These are phyloP conservation scores for Calonectria naviculata DNA, from an alignment of 2,329 filamentous ascomycete genomes.

Conservation along the genomic window DNA sequence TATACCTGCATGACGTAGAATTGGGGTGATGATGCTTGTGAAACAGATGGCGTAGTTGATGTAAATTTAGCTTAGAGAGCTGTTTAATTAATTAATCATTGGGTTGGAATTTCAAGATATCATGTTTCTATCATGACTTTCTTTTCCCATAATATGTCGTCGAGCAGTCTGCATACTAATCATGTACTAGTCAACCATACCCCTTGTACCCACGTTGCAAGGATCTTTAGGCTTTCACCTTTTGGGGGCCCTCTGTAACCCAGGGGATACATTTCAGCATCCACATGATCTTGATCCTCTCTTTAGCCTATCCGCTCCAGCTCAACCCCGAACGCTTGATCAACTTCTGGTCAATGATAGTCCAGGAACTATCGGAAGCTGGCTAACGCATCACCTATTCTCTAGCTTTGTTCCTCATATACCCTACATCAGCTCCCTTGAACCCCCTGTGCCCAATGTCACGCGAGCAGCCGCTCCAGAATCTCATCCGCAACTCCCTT, in stretches of 20 bases:
- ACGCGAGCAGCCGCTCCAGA: conserved; percentile 9
- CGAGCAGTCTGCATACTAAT: neutral
- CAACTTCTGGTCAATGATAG: neutral
- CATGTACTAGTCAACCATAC: neutral
- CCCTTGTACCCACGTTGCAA: neutral
- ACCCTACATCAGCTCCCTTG: conserved; percentile 6
- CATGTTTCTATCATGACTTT: neutral
- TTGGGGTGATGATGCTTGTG: neutral
- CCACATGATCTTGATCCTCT: neutral
- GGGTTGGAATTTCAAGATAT: neutral
- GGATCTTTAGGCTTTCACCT: neutral
- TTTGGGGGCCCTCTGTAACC: neutral
- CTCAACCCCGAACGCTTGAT: neutral
- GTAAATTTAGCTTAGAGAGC: too few relatives aligned
- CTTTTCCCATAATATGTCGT: neutral
- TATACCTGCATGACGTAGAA: neutral
- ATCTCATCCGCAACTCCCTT: conserved; percentile 1
- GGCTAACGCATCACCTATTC: neutral
- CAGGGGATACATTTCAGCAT: neutral
- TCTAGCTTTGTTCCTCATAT: neutral
- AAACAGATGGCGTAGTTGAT: neutral
- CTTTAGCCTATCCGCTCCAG: neutral
- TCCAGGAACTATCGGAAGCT: neutral
- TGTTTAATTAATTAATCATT: too few relatives aligned
- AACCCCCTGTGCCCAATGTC: conserved; percentile 18